Evolutionary conservation across 805 yeast genomes (phyloP).

Genomic region (Scheffersomyces ergatensis): DNA sequence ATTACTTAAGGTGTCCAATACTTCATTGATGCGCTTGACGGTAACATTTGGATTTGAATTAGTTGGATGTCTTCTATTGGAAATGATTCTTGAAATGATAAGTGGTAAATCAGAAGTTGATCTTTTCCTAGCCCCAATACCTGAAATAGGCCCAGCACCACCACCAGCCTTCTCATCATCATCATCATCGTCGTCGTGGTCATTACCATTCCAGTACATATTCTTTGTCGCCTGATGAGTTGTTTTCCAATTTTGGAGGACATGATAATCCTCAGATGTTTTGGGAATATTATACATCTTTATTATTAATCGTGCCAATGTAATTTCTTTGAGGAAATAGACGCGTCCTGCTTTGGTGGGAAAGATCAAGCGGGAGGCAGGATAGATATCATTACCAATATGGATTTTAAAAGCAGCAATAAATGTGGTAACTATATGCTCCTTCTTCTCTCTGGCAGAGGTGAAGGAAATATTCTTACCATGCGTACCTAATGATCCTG

Average conservation of each 20-base stretch:
- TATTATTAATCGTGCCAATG: slow-evolving; percentile 47
- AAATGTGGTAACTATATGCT: slow-evolving; percentile 25
- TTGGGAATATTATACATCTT: slow-evolving; percentile 57
- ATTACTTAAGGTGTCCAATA: slow-evolving; percentile 25
- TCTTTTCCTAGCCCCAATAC: slow-evolving; percentile 40
- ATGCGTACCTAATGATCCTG: slow-evolving; percentile 18
- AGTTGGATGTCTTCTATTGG: slow-evolving; percentile 50
- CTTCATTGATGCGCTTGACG: slow-evolving; percentile 27
- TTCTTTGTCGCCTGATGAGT: slow-evolving; percentile 31
- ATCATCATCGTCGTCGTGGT: no score
- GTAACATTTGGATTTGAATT: slow-evolving; percentile 10
- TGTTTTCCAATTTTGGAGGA: slow-evolving; percentile 36
- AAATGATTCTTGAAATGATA: slow-evolving; percentile 51
- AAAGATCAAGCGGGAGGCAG: slow-evolving; percentile 58
- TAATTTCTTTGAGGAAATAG: slow-evolving; percentile 63
- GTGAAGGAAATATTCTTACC: slow-evolving; percentile 21
- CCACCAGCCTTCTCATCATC: no score
- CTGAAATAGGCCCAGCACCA: no score
- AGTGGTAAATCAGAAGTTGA: slow-evolving; percentile 42
- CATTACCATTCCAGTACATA: no score
- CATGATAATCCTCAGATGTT: slow-evolving; percentile 55
- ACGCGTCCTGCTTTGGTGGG: slow-evolving; percentile 64
- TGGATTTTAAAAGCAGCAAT: slow-evolving; percentile 31
- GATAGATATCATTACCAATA: slow-evolving; percentile 53
- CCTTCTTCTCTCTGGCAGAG: slow-evolving; percentile 21